Conservation (phyloP, 371 early-diverging fungal species). For the Dentiscutata heterogama region DNA sequence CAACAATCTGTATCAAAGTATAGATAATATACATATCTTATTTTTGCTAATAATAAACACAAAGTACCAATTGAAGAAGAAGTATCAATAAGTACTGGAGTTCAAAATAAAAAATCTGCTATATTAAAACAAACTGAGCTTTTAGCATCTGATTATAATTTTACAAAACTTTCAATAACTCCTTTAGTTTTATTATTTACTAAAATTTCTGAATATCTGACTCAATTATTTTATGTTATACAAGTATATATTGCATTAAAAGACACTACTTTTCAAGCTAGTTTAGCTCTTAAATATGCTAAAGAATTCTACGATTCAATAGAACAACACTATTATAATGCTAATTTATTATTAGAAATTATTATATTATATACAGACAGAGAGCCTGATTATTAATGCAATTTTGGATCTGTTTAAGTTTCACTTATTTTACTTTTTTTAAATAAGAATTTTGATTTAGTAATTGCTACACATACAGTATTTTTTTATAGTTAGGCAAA, state of each 20-base stretch:
- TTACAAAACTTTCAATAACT: constrained; percentile 3
- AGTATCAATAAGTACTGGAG: not conserved
- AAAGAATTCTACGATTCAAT: not conserved
- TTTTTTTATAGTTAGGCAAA: constrained; percentile 9
- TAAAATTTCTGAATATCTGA: not conserved
- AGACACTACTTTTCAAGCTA: not conserved
- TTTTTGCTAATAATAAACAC: constrained; percentile 24
- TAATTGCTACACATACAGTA: not conserved
- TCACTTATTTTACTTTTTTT: constrained; percentile 1
- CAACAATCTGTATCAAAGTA: not conserved
- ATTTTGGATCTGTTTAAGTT: constrained; percentile 11
- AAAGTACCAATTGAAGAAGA: constrained; percentile 2
- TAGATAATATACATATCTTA: not conserved
- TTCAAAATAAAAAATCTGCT: not conserved
- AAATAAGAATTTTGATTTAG: not conserved
- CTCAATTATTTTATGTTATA: not conserved
- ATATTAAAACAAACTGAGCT: not conserved
- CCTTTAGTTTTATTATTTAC: constrained; percentile 2
- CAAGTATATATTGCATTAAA: constrained; percentile 3
- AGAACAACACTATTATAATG: not conserved
- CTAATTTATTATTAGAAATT: not conserved
- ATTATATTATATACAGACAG: not conserved
- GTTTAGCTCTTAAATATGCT: not conserved
- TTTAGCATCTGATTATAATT: not conserved
- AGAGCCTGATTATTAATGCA: not conserved